Conservation (phyloP, 768 basidiomycete genomes). For the Collybia sordida region DNA sequence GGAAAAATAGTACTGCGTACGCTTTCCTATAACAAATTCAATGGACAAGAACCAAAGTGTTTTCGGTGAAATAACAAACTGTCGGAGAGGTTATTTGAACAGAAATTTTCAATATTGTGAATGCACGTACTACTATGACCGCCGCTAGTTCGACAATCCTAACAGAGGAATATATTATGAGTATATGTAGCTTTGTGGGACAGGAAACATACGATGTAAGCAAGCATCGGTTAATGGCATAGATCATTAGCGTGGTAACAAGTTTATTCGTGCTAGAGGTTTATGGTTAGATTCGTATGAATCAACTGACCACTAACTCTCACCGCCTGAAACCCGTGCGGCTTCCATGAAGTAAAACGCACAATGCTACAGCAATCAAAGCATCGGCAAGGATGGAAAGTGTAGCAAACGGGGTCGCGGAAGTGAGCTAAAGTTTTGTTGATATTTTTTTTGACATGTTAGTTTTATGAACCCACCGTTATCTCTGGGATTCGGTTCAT, state of each 20-base stretch:
- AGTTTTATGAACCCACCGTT: constrained; percentile 21
- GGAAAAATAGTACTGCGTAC: constrained; percentile 20
- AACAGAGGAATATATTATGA: neutral
- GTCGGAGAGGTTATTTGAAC: neutral
- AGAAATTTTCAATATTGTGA: no score
- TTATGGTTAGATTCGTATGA: neutral
- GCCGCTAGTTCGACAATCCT: constrained; percentile 37
- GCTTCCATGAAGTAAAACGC: constrained; percentile 37
- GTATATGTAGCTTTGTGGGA: neutral
- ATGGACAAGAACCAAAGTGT: constrained; percentile 37
- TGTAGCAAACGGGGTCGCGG: constrained; percentile 42
- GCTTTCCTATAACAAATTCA: constrained; percentile 48
- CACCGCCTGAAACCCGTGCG: constrained; percentile 36
- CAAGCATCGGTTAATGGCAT: constrained; percentile 49
- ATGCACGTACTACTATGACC: constrained; percentile 29
- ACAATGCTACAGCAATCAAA: constrained; percentile 40
- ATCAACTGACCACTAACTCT: neutral
- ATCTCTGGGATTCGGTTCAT: constrained; percentile 31
- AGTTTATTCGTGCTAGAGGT: constrained; percentile 37
- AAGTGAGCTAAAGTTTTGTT: constrained; percentile 26
- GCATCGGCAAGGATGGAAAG: constrained; percentile 46
- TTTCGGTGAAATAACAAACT: constrained; percentile 29
- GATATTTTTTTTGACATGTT: neutral
- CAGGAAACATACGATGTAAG: constrained; percentile 41
- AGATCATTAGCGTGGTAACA: constrained; percentile 43